Percentiles rank a stretch among this genome's conserved stretches.
Conservation (phyloP, 345 rosid genomes). For the Boechera divaricarpa region DNA sequence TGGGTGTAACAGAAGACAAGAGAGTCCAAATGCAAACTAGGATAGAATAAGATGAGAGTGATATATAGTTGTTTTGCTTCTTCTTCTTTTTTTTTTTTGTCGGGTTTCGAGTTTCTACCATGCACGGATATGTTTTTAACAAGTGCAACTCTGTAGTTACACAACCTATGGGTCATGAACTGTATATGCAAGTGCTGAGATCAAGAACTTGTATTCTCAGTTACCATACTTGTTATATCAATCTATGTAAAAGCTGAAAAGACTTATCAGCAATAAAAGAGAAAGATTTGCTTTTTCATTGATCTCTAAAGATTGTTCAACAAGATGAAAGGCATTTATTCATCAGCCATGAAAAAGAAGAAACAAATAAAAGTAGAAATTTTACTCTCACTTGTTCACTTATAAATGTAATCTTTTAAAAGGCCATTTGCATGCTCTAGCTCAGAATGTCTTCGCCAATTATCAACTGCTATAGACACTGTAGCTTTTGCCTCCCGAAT, state of each 20-base stretch:
- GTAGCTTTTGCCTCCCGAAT: conserved; percentile 64
- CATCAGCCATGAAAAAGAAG: not conserved
- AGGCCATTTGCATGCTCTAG: conserved; percentile 55
- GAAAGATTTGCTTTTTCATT: conserved; percentile 14
- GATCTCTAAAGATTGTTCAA: not conserved
- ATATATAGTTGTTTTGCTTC: conserved; percentile 9
- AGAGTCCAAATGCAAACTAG: conserved; percentile 28
- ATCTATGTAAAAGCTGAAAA: conserved; percentile 23
- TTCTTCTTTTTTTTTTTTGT: not conserved
- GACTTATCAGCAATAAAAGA: conserved; percentile 8
- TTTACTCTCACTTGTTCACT: conserved; percentile 41
- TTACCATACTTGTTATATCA: conserved; percentile 27
- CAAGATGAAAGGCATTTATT: conserved; percentile 18
- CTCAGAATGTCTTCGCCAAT: conserved; percentile 65
- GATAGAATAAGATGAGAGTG: conserved; percentile 35
- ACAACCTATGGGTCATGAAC: not conserved
- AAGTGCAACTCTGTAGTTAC: conserved; percentile 40
- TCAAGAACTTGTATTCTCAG: not conserved
- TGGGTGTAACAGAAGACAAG: conserved; percentile 38
- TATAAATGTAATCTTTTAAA: conserved; percentile 58
- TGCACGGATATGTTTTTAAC: conserved; percentile 36
- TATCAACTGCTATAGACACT: conserved; percentile 65
- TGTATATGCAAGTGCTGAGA: conserved; percentile 10
- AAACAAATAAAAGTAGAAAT: conserved; percentile 4
- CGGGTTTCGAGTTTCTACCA: conserved; percentile 32